These are phyloP conservation scores for Boechera retrofracta DNA, from an alignment of 345 rosid species.

Conservation along the genomic window DNA sequence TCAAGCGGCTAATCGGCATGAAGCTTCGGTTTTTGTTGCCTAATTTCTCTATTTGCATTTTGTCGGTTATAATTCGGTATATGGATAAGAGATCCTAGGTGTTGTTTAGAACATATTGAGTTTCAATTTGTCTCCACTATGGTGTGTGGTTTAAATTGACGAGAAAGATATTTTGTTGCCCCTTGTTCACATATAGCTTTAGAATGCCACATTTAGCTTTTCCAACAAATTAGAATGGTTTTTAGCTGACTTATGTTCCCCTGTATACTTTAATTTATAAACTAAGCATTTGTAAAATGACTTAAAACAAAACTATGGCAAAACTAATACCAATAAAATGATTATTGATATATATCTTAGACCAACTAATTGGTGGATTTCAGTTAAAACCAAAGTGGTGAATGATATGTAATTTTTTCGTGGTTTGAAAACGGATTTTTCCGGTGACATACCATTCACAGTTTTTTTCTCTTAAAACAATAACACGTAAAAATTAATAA, in stretches of 20 bases:
- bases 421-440: too few relatives aligned
- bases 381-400: too few relatives aligned
- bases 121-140: slow-evolving; percentile 38
- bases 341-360: too few relatives aligned
- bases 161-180: slow-evolving; percentile 33
- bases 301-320: background rate
- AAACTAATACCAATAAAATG: background rate
- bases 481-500: too few relatives aligned
- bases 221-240: background rate
- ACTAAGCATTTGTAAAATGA: background rate
- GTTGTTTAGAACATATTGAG: slow-evolving; percentile 31
- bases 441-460: too few relatives aligned
- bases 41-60: slow-evolving; percentile 27
- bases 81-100: slow-evolving; percentile 30
- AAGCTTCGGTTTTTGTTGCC: slow-evolving; percentile 30
- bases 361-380: too few relatives aligned
- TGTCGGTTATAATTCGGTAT: slow-evolving; percentile 30
- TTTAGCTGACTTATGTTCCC: background rate
- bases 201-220: slow-evolving; percentile 17
- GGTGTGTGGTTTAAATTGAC: slow-evolving; percentile 30
- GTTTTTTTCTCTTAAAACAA: too few relatives aligned
- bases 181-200: slow-evolving; percentile 11
- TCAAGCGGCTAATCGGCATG: slow-evolving; percentile 2
- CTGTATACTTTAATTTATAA: background rate
- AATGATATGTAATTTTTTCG: too few relatives aligned